phyloP scores from a whole-genome alignment of 257 asterid genomes.

The Rubia yunnanensis region DNA sequence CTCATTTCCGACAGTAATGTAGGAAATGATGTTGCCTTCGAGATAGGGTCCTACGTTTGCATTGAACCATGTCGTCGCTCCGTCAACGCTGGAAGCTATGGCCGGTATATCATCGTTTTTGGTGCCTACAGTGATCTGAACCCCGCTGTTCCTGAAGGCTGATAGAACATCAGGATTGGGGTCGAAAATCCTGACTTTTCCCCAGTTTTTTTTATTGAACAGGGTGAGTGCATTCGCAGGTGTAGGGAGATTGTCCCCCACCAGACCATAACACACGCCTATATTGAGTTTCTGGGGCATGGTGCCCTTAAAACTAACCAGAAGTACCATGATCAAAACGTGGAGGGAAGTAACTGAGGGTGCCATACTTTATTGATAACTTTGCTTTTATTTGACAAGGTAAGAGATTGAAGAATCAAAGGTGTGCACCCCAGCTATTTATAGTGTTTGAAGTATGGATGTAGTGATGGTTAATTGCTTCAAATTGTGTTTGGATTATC shows the following conservation, averaged over 20 bases:
- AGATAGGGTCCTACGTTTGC: constrained; percentile 14
- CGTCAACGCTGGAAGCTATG: constrained; percentile 10
- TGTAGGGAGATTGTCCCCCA: constrained; percentile 26
- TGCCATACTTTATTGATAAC: too few relatives aligned
- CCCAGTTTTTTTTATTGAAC: constrained; percentile 21
- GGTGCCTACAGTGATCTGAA: constrained; percentile 26
- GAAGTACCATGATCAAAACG: background rate
- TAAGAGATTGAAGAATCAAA: too few relatives aligned
- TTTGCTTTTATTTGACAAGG: too few relatives aligned
- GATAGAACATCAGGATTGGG: constrained; percentile 25
- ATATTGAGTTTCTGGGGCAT: constrained; percentile 1
- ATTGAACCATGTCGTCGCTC: constrained; percentile 29
- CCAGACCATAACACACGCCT: constrained; percentile 38
- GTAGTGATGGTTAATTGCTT: too few relatives aligned
- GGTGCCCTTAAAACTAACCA: background rate
- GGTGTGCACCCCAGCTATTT: too few relatives aligned
- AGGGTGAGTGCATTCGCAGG: constrained; percentile 21
- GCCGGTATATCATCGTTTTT: constrained; percentile 20
- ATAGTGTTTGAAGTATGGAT: too few relatives aligned
- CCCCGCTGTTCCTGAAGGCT: constrained; percentile 22
- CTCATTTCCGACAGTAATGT: constrained; percentile 35
- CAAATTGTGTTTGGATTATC: too few relatives aligned
- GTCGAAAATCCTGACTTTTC: constrained; percentile 19
- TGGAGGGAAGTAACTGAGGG: background rate
- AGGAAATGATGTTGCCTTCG: constrained; percentile 14